These are phyloP conservation scores for Cladophialophora psammophila DNA, from an alignment of 2,329 filamentous ascomycete genomes.

Conservation along the genomic window DNA sequence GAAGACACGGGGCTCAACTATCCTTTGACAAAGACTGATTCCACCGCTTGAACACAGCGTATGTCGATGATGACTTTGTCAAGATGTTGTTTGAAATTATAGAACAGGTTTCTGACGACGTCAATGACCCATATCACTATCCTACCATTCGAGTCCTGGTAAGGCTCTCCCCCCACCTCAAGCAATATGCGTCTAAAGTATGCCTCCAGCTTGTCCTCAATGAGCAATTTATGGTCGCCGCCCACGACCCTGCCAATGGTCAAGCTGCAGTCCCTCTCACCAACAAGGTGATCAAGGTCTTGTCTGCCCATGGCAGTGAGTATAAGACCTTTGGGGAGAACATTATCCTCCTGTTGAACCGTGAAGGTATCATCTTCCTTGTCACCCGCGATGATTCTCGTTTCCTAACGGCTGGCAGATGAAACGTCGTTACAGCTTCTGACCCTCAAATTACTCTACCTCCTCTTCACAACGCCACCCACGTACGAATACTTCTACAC, in stretches of 20 bases:
- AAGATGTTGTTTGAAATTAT: constrained; percentile 84
- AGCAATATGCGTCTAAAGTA: constrained; percentile 33
- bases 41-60: constrained; percentile 48
- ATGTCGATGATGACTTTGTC: constrained; percentile 79
- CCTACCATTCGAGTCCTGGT: constrained; percentile 92
- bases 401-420: constrained; percentile 50
- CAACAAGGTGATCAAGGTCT: constrained; percentile 90
- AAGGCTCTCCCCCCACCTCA: constrained; percentile 48
- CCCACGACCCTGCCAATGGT: constrained; percentile 58
- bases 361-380: constrained; percentile 67
- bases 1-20: not conserved
- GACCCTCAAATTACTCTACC: constrained; percentile 94
- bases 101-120: constrained; percentile 85
- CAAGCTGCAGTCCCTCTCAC: constrained; percentile 66
- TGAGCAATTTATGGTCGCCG: constrained; percentile 93
- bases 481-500: constrained; percentile 99
- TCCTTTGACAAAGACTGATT: constrained; percentile 6
- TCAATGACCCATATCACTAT: constrained; percentile 93
- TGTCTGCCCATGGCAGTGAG: constrained; percentile 78
- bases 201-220: constrained; percentile 81
- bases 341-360: constrained; percentile 91
- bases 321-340: constrained; percentile 98
- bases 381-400: not conserved
- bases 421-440: constrained; percentile 93
- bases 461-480: constrained; percentile 88